Conservation (phyloP, 2,329 filamentous ascomycete species). For the Zasmidium angulare region DNA sequence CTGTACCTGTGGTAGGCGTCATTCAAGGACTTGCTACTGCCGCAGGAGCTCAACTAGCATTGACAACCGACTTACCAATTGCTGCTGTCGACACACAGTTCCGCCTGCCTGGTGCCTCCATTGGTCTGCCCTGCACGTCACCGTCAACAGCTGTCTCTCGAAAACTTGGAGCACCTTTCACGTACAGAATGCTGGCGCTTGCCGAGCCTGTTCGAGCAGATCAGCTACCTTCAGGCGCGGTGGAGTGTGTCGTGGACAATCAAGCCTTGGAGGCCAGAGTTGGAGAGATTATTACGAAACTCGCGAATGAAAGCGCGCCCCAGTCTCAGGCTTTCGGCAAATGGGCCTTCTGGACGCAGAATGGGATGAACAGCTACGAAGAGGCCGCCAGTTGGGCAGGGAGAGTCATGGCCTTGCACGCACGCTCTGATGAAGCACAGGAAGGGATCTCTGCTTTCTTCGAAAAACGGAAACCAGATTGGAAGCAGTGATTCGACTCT, state of each 20-base stretch:
- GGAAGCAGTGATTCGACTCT: slow-evolving; percentile 6
- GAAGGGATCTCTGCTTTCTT: slow-evolving; percentile 18
- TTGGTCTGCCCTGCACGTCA: slow-evolving; percentile 21
- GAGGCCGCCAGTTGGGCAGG: slow-evolving; percentile 18
- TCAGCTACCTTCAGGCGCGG: slow-evolving; percentile 17
- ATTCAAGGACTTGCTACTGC: slow-evolving; percentile 21
- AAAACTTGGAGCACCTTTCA: slow-evolving; percentile 14
- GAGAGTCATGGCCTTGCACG: slow-evolving; percentile 22
- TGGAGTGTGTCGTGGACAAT: slow-evolving; percentile 16
- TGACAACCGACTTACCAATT: slow-evolving; percentile 19
- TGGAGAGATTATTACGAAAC: slow-evolving; percentile 9
- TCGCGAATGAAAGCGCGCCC: slow-evolving; percentile 10
- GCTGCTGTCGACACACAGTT: slow-evolving; percentile 17
- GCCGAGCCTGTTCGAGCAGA: slow-evolving; percentile 19
- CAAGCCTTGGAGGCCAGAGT: slow-evolving; percentile 15
- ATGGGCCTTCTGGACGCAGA: slow-evolving; percentile 20
- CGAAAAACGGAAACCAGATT: slow-evolving; percentile 15
- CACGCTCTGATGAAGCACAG: slow-evolving; percentile 14
- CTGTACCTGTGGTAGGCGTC: slow-evolving; percentile 14
- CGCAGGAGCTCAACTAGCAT: slow-evolving; percentile 18
- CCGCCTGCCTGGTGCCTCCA: slow-evolving; percentile 17
- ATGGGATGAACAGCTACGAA: slow-evolving; percentile 19
- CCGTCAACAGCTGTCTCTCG: slow-evolving; percentile 18
- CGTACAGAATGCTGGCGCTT: slow-evolving; percentile 20
- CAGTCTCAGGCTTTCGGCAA: slow-evolving; percentile 20